Base-by-base conservation (phyloP, 208 protist genomes). In the Lotmaria passim region DNA sequence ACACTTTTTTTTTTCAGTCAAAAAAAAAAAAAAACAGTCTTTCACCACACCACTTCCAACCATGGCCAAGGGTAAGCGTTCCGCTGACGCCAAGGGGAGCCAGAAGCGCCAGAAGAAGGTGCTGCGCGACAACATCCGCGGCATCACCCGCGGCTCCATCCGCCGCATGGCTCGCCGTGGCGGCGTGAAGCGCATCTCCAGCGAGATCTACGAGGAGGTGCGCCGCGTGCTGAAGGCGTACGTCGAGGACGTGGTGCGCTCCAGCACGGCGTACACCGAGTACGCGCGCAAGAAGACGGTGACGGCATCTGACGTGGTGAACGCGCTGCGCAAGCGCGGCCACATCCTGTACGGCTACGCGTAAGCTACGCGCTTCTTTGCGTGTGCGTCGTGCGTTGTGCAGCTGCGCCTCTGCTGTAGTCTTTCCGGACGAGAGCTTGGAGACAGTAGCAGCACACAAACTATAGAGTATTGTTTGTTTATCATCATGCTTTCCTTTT, bases 171-270 rank as follows among this genome's bases (percentile, higher is more conserved):
- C 94, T 51, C 87, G 94, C 79, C 83, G 94, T 79, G 94, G 94
- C 74, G 94, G 94, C 75, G 91, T 97, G 70, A 96, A 96, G 79
- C 87, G 94, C 77, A 96, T 97, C 82, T 85, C 78, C 39, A 74
- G 73, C 64, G 80, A 84, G 57, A 75, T 86, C 58, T 87, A 89
- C 84, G 80, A 89, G 62, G 84, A 89, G 81, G 71, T 89, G 62
- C 84, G 84, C 63, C 74, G 75, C 63, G 89, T 95, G 58, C 81
- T 97, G 47, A 96, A 94, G 74, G 69, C 55, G 24, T 97, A 93
- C 75, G 75, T 97, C 21, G 87, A 95, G 70, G 75, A 78, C 33
- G 87, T 97, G 52, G 76, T 97, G 47, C 86, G 88, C 66, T 90
- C 89, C 70, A 79, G 89, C 52, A 81, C 91, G 30, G 81, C 88